phyloP scores from a whole-genome alignment of 2,329 filamentous ascomycete genomes.

The Polychaeton citri region DNA sequence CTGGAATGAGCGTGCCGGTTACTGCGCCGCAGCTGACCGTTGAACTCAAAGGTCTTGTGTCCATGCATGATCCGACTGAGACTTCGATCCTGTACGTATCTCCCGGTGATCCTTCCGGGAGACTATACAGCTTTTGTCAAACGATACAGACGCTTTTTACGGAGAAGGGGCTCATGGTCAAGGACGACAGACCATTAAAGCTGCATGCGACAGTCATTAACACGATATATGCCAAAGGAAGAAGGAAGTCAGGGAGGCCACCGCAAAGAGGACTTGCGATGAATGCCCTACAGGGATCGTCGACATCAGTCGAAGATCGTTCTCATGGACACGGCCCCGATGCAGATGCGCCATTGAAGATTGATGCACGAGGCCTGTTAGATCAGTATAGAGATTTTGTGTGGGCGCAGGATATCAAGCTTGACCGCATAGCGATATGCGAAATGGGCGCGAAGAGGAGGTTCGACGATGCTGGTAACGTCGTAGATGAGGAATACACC shows the following conservation, averaged over 20 bases:
- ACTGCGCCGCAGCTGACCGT: constrained; percentile 19
- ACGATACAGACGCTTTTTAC: constrained; percentile 42
- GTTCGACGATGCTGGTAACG: constrained; percentile 33
- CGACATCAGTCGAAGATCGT: constrained; percentile 4
- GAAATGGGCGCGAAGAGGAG: constrained; percentile 72
- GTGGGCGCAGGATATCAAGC: constrained; percentile 55
- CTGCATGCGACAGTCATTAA: constrained; percentile 81
- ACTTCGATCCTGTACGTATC: constrained; percentile 54
- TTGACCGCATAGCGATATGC: constrained; percentile 68
- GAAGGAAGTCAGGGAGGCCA: constrained; percentile 4
- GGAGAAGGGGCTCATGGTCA: constrained; percentile 41
- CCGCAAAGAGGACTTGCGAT: not conserved
- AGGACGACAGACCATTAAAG: constrained; percentile 50
- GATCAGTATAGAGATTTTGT: constrained; percentile 48
- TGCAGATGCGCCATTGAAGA: constrained; percentile 23
- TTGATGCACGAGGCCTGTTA: constrained; percentile 30
- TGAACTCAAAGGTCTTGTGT: constrained; percentile 35
- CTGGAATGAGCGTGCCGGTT: no score
- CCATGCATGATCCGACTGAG: constrained; percentile 47
- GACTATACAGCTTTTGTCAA: constrained; percentile 45
- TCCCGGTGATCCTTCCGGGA: constrained; percentile 40
- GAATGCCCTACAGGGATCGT: not conserved
- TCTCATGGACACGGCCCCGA: constrained; percentile 19
- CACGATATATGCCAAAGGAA: constrained; percentile 57
- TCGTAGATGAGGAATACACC: constrained; percentile 39